Conservation (phyloP, 805 yeast genomes). For the Wickerhamiella dianesei region DNA sequence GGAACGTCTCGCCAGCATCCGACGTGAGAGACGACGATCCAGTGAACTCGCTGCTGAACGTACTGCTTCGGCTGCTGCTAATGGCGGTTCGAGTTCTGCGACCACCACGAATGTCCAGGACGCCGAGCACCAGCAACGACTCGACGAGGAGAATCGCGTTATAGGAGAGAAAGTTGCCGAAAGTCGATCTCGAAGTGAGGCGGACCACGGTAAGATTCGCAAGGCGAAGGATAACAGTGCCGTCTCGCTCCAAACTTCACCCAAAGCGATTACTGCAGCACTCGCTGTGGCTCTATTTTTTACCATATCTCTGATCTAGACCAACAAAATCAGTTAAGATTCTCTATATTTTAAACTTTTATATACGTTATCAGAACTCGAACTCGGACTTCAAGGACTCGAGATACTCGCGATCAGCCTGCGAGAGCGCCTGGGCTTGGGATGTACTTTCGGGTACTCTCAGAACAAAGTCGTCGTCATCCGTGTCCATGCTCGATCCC, state of each 20-base stretch:
- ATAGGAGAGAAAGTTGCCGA: not conserved
- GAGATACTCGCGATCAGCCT: not conserved
- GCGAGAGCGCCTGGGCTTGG: not conserved
- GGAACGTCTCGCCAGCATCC: constrained; percentile 13
- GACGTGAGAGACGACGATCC: constrained; percentile 9
- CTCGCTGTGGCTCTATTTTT: not conserved
- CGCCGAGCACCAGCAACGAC: not conserved
- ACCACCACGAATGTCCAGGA: not conserved
- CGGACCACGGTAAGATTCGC: not conserved
- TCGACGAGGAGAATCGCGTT: not conserved
- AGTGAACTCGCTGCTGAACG: constrained; percentile 44
- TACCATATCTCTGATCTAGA: no score
- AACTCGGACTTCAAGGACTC: constrained; percentile 5
- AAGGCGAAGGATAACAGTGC: not conserved
- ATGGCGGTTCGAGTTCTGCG: constrained; percentile 4
- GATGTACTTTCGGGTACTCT: not conserved
- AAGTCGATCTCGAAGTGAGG: not conserved
- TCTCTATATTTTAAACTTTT: no score
- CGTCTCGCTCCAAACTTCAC: not conserved
- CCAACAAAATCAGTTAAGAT: no score
- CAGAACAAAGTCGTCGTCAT: not conserved
- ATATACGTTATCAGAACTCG: constrained; percentile 2
- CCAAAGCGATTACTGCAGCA: not conserved
- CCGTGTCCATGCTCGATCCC: not conserved
- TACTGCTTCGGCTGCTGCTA: constrained; percentile 14